Evolutionary conservation across 2,329 filamentous ascomycete species (phyloP), one percentile per base, ranked within the genome.

Genomic region (Alternaria novae-zelandiae): DNA sequence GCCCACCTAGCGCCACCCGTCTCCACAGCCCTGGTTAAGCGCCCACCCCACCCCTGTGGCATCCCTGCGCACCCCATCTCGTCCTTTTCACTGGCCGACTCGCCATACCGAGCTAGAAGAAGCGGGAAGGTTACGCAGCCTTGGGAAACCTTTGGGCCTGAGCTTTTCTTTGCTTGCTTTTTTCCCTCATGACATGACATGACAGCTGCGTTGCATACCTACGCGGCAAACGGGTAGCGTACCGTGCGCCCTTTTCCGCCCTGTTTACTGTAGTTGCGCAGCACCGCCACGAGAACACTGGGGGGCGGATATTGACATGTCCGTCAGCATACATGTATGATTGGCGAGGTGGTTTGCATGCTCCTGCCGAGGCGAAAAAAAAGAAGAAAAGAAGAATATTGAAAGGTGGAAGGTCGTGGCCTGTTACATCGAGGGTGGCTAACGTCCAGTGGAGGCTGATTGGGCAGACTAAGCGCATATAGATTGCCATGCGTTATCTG

Each of bases 41-140:
- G 64, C 66, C 66, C 58, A 47, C 49, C 36, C 46, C 49, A 66
- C 54, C 68, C 65, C 60, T 61, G 54, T 54, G 53, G 60, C 61
- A 54, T 62, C 61, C 59, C 54, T 55, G 36, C 45, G 50, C 50
- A 6, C 43, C 13, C 23, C 11, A 28, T 13, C 49, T 57, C 46
- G 5, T 43, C 11, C 20, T 5, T 32, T n/a, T 72, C 59, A 75
- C 74, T 74, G 65, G 74, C 51, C 59, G 46, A 7, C 30, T 53
- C 36, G 49, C 17, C 36, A 50, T 20, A 26, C 28, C 21, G 13
- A 44, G 45, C 49, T 53, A 59, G 50, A 41, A 51, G 51, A 30
- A 56, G 68, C 68, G 73, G 73, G 69, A 71, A 70, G 71, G 69
- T 69, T 70, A 71, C 70, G 59, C 61, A 66, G 56, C 57, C 61